A percentile compares a stretch with the other conserved stretches of the same genome.
phyloP scores from a whole-genome alignment of 176 grass and related monocot species.

The Alloteropsis semialata region DNA sequence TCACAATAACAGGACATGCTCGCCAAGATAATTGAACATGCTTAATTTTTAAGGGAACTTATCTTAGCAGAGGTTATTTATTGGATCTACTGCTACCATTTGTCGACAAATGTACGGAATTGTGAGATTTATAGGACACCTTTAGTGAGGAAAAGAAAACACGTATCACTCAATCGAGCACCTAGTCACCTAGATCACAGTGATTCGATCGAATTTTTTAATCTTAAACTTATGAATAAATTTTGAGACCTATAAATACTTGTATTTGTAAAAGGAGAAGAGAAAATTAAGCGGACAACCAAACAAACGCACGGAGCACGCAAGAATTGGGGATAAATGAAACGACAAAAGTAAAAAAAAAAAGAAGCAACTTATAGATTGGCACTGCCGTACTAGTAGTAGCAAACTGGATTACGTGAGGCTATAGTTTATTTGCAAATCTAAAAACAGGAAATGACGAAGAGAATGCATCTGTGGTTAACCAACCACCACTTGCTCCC shows the following conservation, averaged over 20 bases:
- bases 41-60: neutral
- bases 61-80: neutral
- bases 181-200: too few species aligned
- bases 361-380: neutral
- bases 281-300: neutral
- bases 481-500: neutral
- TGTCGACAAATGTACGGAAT: too few species aligned
- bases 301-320: neutral
- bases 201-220: too few species aligned
- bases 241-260: too few species aligned
- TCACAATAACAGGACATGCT: neutral
- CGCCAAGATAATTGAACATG: neutral
- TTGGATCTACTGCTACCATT: neutral
- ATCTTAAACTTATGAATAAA: too few species aligned
- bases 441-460: neutral
- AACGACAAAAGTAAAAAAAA: neutral
- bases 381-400: neutral
- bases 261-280: too few species aligned
- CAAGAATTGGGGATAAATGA: neutral
- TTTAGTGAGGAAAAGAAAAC: too few species aligned
- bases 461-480: neutral
- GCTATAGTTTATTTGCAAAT: neutral
- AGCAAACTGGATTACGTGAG: neutral
- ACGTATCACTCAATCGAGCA: too few species aligned
- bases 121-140: too few species aligned